Base-by-base conservation (phyloP, 2,329 filamentous ascomycete genomes). In the Pseudogymnoascus sp. region DNA sequence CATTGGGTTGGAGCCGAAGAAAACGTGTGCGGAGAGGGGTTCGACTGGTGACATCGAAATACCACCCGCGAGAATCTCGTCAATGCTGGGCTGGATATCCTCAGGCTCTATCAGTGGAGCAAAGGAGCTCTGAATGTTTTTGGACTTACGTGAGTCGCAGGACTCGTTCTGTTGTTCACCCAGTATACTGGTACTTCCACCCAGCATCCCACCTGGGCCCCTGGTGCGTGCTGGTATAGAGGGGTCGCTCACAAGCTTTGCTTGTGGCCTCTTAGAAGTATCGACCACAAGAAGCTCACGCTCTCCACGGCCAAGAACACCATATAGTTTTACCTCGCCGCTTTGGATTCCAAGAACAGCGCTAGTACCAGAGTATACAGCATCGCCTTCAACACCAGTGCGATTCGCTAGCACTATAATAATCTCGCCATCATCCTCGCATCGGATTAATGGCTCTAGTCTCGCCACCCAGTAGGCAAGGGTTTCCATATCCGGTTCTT, bases 381-480 rank as follows among this genome's bases (percentile, higher is more conserved):
- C 86, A 0, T 85, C 81, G 4, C 79, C 83, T 68, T 93, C 90
- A 0, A 77, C 78, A 0, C 90, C 90, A 31, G 81, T 83, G 2
- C 90, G 80, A 71, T 95, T 93, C 50, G 84, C 85, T 67, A 92
- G 82, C 0, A 93, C 79, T 0, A 93, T 78, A 38, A 90, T 83
- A 17, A 88, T 80, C 64, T 90, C 87, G 0, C 83, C 80, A 0
- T 78, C 69, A 0, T 66, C 76, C 1, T 85, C 79, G 0, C 76
- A 71, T 9, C 80, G 77, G 31, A 87, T 84, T 0, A 88, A 63
- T 0, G 90, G 90, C 63, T 88, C 85, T 3, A 93, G 78, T 0
- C 90, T 81, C 17, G 84, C 82, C 0, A 91, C 78, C 90, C 90
- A 93, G 69, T 93, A 93, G 0, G 83, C 82, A 8, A 93, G 72